phyloP scores from a whole-genome alignment of 2,329 filamentous ascomycete species.

The Plenodomus biglobosus region DNA sequence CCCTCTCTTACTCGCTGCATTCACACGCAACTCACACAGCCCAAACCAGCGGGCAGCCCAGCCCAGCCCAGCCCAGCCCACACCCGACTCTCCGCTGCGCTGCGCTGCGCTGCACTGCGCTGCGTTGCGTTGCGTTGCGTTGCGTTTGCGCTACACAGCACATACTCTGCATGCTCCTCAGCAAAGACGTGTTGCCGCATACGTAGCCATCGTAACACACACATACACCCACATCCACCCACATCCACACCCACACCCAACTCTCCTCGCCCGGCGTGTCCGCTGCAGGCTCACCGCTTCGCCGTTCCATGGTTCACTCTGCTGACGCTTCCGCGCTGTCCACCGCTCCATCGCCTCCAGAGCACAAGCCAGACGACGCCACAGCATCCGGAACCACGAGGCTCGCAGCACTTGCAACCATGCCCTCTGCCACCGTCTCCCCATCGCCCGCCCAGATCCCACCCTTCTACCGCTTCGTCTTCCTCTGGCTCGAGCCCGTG shows the following conservation, averaged over 20 bases:
- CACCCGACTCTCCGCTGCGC: too few species aligned
- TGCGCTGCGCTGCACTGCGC: too few species aligned
- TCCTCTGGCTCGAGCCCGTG: slow-evolving; percentile 69
- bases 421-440: not conserved
- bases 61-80: too few species aligned
- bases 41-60: too few species aligned
- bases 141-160: too few species aligned
- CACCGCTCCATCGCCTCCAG: slow-evolving; percentile 8
- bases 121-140: too few species aligned
- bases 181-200: too few species aligned
- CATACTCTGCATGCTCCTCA: too few species aligned
- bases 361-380: slow-evolving; percentile 8
- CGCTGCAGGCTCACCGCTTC: not conserved
- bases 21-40: not conserved
- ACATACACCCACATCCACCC: too few species aligned
- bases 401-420: slow-evolving; percentile 3
- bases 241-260: not conserved
- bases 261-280: not conserved
- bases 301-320: not conserved
- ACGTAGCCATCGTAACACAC: too few species aligned
- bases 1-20: not conserved
- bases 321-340: slow-evolving; percentile 4
- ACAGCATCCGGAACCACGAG: slow-evolving; percentile 5
- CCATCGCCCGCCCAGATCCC: slow-evolving; percentile 54
- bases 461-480: slow-evolving; percentile 68